Evolutionary conservation across 345 rosid genomes (phyloP).

Genomic region (Boechera stricta): DNA sequence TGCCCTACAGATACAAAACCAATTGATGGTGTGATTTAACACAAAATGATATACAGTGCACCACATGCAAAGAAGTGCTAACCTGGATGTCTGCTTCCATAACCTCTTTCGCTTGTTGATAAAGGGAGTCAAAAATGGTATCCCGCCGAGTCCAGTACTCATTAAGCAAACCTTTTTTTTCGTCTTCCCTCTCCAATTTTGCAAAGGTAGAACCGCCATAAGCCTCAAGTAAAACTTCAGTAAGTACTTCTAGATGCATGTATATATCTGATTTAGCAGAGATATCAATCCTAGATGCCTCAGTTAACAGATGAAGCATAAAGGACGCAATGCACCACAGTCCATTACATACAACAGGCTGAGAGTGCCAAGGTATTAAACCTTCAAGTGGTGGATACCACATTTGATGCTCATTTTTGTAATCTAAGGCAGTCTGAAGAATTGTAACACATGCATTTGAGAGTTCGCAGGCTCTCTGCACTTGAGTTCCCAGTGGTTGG

Average conservation of each 20-base stretch:
- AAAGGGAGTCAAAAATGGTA: conserved; percentile 69
- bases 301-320: conserved; percentile 70
- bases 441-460: conserved; percentile 73
- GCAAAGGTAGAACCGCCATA: conserved; percentile 70
- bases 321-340: conserved; percentile 78
- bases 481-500: conserved; percentile 61
- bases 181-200: conserved; percentile 72
- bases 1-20: conserved; percentile 55
- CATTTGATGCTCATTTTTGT: conserved; percentile 75
- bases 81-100: conserved; percentile 61
- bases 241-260: conserved; percentile 61
- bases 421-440: conserved; percentile 65
- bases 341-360: conserved; percentile 72
- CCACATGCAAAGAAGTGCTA: conserved; percentile 25
- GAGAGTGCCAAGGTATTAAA: conserved; percentile 80
- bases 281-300: conserved; percentile 58
- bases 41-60: conserved; percentile 18
- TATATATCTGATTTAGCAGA: conserved; percentile 66
- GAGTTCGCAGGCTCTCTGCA: conserved; percentile 77
- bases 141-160: conserved; percentile 86
- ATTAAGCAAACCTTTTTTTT: conserved; percentile 65
- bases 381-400: conserved; percentile 97
- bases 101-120: conserved; percentile 65
- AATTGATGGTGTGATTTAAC: conserved; percentile 22
- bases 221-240: conserved; percentile 80